Percentiles rank a stretch among this genome's conserved stretches.
phyloP scores from a whole-genome alignment of 2,329 filamentous ascomycete species.

The Calonectria pseudoreteaudii region DNA sequence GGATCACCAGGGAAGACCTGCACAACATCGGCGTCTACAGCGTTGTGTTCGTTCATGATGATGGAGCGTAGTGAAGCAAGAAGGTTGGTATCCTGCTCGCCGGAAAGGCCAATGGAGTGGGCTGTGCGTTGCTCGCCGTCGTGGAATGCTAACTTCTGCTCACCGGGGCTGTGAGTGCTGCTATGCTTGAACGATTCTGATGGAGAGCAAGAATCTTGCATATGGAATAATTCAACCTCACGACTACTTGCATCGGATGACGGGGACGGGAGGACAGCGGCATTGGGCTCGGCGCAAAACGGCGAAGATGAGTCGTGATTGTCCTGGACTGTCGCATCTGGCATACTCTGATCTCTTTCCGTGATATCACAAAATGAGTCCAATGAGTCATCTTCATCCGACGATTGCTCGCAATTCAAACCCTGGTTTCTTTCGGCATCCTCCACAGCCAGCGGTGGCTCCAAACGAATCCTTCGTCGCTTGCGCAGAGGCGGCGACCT shows the following conservation, averaged over 20 bases:
- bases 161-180: conserved; percentile 1
- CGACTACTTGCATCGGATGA: conserved; percentile 11
- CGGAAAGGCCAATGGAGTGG: conserved; percentile 22
- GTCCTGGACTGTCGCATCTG: background rate
- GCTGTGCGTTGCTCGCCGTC: conserved; percentile 21
- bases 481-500: conserved; percentile 16
- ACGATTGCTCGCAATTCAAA: background rate
- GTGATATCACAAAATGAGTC: background rate
- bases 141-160: conserved; percentile 13
- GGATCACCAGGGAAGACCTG: conserved; percentile 24
- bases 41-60: conserved; percentile 21
- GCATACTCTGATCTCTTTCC: background rate
- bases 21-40: conserved; percentile 12
- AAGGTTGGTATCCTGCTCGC: conserved; percentile 24
- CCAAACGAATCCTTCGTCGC: background rate
- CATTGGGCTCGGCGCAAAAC: background rate
- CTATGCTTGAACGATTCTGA: background rate
- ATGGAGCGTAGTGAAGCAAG: conserved; percentile 21
- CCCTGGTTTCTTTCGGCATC: background rate
- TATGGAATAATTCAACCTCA: background rate
- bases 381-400: conserved; percentile 8
- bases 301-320: background rate
- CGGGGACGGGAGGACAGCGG: background rate
- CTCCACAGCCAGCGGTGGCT: background rate
- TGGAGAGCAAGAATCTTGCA: conserved; percentile 5